Conservation (phyloP, 2,329 filamentous ascomycete species). For the Colletotrichum siamense region DNA sequence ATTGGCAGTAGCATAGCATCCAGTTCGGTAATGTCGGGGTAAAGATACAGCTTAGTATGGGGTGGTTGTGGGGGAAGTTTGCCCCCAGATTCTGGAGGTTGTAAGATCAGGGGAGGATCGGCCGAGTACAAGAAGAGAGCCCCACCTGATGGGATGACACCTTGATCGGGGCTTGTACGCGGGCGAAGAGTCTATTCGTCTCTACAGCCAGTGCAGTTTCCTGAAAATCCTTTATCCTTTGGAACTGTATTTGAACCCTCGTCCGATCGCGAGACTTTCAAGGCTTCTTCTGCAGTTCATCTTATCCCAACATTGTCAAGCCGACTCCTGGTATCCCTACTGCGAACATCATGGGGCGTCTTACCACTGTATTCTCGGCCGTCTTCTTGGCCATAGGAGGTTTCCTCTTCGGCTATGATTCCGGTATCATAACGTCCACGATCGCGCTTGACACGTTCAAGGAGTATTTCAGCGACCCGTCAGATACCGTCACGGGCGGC, state of each 20-base stretch:
- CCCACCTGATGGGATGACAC: constrained; percentile 10
- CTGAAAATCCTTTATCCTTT: neutral
- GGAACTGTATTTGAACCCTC: neutral
- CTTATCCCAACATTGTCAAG: neutral
- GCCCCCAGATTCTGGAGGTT: neutral
- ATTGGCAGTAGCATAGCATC: neutral
- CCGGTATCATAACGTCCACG: constrained; percentile 46
- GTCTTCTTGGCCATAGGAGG: constrained; percentile 30
- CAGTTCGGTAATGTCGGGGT: neutral
- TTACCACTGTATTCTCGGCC: constrained; percentile 21
- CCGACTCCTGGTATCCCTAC: neutral
- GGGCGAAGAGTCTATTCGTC: neutral
- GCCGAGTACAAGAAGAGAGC: neutral
- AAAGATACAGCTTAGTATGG: constrained; percentile 5
- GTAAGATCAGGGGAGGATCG: neutral
- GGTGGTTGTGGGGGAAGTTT: neutral
- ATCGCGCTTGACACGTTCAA: constrained; percentile 34
- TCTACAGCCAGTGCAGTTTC: neutral
- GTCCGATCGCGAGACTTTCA: neutral
- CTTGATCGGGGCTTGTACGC: neutral
- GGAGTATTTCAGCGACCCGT: constrained; percentile 45
- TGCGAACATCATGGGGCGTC: constrained; percentile 18
- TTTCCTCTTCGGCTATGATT: constrained; percentile 51
- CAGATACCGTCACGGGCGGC: constrained; percentile 26
- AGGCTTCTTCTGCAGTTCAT: neutral